Conservation (phyloP, 2,329 filamentous ascomycete genomes). For the Sporothrix brunneoviolacea region DNA sequence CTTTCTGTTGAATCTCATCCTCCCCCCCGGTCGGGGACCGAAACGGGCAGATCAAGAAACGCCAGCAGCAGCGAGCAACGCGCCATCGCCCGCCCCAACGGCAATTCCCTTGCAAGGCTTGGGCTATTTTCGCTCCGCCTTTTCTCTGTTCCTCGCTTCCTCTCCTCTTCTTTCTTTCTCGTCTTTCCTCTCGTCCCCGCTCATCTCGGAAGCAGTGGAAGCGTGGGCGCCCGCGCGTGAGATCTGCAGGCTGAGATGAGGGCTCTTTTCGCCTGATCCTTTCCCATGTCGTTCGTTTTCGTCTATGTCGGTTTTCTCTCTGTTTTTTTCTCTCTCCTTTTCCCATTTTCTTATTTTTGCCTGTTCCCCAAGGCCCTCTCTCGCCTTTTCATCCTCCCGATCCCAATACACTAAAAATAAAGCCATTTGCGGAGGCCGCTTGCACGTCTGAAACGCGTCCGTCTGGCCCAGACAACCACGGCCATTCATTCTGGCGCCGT, state of each 20-base stretch:
- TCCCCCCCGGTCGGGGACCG: background rate
- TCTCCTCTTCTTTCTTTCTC: background rate
- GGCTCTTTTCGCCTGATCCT: background rate
- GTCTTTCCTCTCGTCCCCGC: no score
- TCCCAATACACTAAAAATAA: background rate
- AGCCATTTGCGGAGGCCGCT: constrained; percentile 1
- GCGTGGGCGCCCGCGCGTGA: background rate
- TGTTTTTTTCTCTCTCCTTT: background rate
- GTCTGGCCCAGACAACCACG: background rate
- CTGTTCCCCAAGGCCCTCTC: background rate
- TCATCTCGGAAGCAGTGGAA: background rate
- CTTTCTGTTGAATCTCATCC: background rate
- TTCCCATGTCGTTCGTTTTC: background rate
- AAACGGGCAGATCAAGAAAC: constrained; percentile 6
- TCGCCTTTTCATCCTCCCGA: background rate
- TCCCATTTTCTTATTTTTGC: background rate
- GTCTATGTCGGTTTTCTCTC: background rate
- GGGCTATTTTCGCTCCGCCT: background rate
- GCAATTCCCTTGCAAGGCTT: background rate
- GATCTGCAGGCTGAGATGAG: constrained; percentile 13
- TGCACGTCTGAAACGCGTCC: constrained; percentile 14
- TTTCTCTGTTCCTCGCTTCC: background rate
- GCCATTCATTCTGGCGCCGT: background rate
- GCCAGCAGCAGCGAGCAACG: no score
- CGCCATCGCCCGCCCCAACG: background rate